Conservation (phyloP, 495 filamentous ascomycete species). For the Hypoxylon lenormandii region DNA sequence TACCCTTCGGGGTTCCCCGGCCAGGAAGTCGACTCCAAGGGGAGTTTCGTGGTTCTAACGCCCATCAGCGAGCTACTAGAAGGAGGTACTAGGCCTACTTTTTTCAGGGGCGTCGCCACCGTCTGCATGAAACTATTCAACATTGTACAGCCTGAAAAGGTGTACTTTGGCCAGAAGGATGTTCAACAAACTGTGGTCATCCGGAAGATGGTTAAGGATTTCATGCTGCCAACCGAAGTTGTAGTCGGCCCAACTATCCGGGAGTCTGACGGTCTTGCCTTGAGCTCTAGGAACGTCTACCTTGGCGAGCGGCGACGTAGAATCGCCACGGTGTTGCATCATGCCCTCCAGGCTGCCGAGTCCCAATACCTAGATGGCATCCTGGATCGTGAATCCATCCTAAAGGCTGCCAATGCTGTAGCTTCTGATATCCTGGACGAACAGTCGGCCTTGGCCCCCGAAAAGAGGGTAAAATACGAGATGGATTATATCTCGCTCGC, state of each 20-base stretch:
- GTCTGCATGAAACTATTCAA: slow-evolving; percentile 98
- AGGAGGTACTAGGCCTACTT: slow-evolving; percentile 87
- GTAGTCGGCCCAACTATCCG: slow-evolving; percentile 77
- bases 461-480: slow-evolving; percentile 76
- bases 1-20: slow-evolving; percentile 86
- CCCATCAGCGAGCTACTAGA: slow-evolving; percentile 84
- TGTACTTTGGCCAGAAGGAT: slow-evolving; percentile 98
- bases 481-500: slow-evolving; percentile 92
- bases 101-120: slow-evolving; percentile 95
- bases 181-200: slow-evolving; percentile 95
- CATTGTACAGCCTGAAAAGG: slow-evolving; percentile 83
- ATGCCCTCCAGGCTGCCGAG: slow-evolving; percentile 77
- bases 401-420: slow-evolving; percentile 72
- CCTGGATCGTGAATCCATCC: slow-evolving; percentile 69
- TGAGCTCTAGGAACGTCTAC: slow-evolving; percentile 95
- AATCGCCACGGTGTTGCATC: slow-evolving; percentile 76
- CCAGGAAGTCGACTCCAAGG: slow-evolving; percentile 79
- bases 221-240: slow-evolving; percentile 82
- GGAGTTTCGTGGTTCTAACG: slow-evolving; percentile 93
- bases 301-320: slow-evolving; percentile 78
- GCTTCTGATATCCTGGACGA: slow-evolving; percentile 63
- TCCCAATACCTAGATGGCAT: slow-evolving; percentile 70
- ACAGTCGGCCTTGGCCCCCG: slow-evolving; percentile 71
- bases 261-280: slow-evolving; percentile 87
- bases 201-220: slow-evolving; percentile 84